A percentile compares a stretch with the other conserved stretches of the same genome.
Conservation (phyloP, 192 early-diverging fungal species). For the Podila epicladia region DNA sequence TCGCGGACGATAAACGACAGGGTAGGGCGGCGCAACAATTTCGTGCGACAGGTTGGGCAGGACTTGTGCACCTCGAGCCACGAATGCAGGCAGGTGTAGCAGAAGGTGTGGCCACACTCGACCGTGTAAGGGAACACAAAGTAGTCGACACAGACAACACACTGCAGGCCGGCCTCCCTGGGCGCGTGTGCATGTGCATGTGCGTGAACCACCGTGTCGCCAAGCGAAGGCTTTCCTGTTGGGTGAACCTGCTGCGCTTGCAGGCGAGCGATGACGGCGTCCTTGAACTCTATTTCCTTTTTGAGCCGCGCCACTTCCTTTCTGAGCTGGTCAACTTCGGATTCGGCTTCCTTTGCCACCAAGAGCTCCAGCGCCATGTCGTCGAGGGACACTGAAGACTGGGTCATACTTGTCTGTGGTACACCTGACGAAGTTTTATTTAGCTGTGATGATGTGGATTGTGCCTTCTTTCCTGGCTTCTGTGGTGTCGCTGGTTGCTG, state of each 20-base stretch:
- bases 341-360: slow-evolving; percentile 28
- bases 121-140: slow-evolving; percentile 48
- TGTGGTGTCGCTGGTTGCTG: too few species aligned
- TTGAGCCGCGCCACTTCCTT: slow-evolving; percentile 30
- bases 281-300: slow-evolving; percentile 44
- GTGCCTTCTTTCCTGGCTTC: too few species aligned
- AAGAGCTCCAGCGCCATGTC: slow-evolving; percentile 31
- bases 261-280: slow-evolving; percentile 36
- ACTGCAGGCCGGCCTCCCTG: slow-evolving; percentile 27
- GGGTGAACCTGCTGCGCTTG: not conserved
- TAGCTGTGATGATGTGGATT: not conserved
- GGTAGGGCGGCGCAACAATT: slow-evolving; percentile 35
- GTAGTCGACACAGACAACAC: slow-evolving; percentile 50
- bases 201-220: slow-evolving; percentile 3
- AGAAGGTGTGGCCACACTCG: slow-evolving; percentile 54
- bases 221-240: not conserved
- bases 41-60: slow-evolving; percentile 51
- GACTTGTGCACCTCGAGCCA: slow-evolving; percentile 51
- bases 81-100: slow-evolving; percentile 45
- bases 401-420: not conserved
- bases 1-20: slow-evolving; percentile 48
- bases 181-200: too few species aligned
- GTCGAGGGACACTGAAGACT: not conserved
- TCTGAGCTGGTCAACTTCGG: slow-evolving; percentile 34
- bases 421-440: not conserved